Conservation (phyloP, 2,329 filamentous ascomycete genomes). For the Anthostomella pinea region DNA sequence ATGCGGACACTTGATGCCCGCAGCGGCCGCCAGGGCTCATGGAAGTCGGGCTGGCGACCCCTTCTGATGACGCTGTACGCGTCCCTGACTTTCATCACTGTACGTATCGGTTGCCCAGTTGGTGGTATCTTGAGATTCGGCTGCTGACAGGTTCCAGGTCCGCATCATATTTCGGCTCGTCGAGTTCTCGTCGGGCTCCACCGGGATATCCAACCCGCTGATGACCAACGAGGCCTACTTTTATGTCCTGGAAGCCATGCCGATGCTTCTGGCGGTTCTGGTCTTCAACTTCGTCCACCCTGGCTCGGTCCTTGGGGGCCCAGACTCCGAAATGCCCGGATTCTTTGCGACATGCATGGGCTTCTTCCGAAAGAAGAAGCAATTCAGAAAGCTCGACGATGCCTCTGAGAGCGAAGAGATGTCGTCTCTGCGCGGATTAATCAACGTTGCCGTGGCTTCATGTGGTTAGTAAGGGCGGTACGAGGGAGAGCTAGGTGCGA, state of each 20-base stretch:
- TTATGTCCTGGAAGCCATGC: slow-evolving; percentile 36
- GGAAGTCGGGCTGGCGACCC: slow-evolving; percentile 17
- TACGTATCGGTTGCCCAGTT: slow-evolving; percentile 19
- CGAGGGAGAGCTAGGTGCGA: too few relatives aligned
- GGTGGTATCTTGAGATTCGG: too few relatives aligned
- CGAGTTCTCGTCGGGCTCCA: slow-evolving; percentile 46
- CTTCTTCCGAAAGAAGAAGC: slow-evolving; percentile 5
- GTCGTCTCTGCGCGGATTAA: slow-evolving; percentile 3
- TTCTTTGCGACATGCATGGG: slow-evolving; percentile 12
- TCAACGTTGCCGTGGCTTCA: too few relatives aligned
- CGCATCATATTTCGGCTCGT: slow-evolving; percentile 54
- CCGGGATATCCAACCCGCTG: slow-evolving; percentile 26
- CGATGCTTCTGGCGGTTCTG: slow-evolving; percentile 37
- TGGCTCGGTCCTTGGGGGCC: slow-evolving; percentile 21
- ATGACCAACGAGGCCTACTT: slow-evolving; percentile 29
- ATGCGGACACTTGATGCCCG: slow-evolving; percentile 21
- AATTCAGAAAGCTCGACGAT: slow-evolving; percentile 5
- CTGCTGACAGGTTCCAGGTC: too few relatives aligned
- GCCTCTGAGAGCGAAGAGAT: slow-evolving; percentile 9
- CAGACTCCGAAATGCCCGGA: slow-evolving; percentile 17
- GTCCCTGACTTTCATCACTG: slow-evolving; percentile 35
- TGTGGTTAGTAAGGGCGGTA: too few relatives aligned
- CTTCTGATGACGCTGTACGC: slow-evolving; percentile 33
- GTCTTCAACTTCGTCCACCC: slow-evolving; percentile 38
- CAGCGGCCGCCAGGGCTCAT: slow-evolving; percentile 1